Conservation (phyloP, 1,284 basidiomycete species). For the Ganoderma leucocontextum region DNA sequence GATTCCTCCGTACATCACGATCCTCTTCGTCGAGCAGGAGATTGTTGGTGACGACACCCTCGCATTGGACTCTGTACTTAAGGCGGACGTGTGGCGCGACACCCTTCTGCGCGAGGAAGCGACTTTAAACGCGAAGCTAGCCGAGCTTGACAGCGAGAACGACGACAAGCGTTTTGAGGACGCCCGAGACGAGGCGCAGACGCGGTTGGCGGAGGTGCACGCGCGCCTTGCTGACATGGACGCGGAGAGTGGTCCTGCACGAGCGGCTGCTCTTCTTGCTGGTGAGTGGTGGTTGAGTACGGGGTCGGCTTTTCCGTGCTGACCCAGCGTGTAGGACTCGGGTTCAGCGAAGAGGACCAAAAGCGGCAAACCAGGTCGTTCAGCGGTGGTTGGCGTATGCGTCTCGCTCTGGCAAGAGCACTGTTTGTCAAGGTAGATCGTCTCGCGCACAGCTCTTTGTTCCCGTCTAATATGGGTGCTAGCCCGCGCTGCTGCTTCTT, state of each 20-base stretch:
- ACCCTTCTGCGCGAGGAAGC: conserved; percentile 87
- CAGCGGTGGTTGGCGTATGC: conserved; percentile 98
- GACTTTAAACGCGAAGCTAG: conserved; percentile 75
- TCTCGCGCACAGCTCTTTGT: too few relatives aligned
- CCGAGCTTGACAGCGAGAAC: conserved; percentile 75
- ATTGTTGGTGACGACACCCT: conserved; percentile 93
- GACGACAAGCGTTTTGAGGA: conserved; percentile 84
- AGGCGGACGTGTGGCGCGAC: conserved; percentile 97
- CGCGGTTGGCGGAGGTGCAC: conserved; percentile 92
- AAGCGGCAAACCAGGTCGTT: conserved; percentile 85
- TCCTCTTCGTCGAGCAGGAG: conserved; percentile 99
- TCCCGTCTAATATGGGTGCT: neutral
- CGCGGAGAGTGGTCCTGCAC: conserved; percentile 93
- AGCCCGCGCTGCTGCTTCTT: conserved; percentile 84
- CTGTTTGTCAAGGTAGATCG: conserved; percentile 88
- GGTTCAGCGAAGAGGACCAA: conserved; percentile 92
- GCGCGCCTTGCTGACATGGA: conserved; percentile 95
- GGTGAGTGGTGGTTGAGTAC: conserved; percentile 52
- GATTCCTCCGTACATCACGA: conserved; percentile 93
- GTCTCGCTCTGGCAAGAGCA: conserved; percentile 85
- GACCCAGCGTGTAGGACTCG: conserved; percentile 65
- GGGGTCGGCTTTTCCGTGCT: neutral
- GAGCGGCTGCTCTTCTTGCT: conserved; percentile 90
- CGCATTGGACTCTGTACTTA: conserved; percentile 93
- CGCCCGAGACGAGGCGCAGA: conserved; percentile 86